Conservation (phyloP, 306 rosid genomes). For the Cicer judaicum region DNA sequence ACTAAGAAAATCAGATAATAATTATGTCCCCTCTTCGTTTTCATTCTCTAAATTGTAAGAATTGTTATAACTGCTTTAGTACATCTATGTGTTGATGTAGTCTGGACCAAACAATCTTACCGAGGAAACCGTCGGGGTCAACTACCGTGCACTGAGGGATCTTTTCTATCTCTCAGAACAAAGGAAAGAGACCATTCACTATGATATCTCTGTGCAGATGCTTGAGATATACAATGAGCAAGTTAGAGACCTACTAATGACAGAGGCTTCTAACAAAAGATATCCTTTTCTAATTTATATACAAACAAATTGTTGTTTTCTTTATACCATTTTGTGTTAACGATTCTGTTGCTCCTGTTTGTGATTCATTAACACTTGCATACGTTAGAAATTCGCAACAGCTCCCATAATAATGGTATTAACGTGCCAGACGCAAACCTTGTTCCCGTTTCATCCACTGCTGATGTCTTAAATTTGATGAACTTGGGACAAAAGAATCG, state of each 20-base stretch:
- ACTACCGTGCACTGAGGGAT: conserved; percentile 84
- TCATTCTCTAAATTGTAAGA: conserved; percentile 5
- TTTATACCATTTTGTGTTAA: conserved; percentile 6
- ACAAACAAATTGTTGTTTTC: conserved; percentile 1
- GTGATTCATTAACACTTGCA: conserved; percentile 50
- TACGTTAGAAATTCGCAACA: conserved; percentile 86
- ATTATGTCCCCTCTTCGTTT: not conserved
- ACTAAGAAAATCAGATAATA: conserved; percentile 51
- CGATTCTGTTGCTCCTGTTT: conserved; percentile 37
- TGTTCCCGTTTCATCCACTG: conserved; percentile 76
- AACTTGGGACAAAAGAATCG: conserved; percentile 83
- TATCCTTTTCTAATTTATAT: conserved; percentile 70
- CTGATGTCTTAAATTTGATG: conserved; percentile 82
- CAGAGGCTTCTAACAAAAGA: conserved; percentile 67
- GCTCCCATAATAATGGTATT: conserved; percentile 77
- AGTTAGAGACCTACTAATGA: conserved; percentile 60
- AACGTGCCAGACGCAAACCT: conserved; percentile 91
- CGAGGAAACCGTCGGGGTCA: conserved; percentile 85
- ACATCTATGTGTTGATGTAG: conserved; percentile 52
- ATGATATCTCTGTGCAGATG: conserved; percentile 56
- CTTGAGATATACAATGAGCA: conserved; percentile 62
- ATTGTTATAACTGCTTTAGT: conserved; percentile 34
- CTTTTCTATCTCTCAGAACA: conserved; percentile 72
- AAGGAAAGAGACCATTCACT: conserved; percentile 49
- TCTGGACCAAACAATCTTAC: conserved; percentile 76